Percentiles rank a stretch among this genome's conserved stretches.
Evolutionary conservation across 2,329 filamentous ascomycete genomes (phyloP).

Genomic region (Acarospora socialis): DNA sequence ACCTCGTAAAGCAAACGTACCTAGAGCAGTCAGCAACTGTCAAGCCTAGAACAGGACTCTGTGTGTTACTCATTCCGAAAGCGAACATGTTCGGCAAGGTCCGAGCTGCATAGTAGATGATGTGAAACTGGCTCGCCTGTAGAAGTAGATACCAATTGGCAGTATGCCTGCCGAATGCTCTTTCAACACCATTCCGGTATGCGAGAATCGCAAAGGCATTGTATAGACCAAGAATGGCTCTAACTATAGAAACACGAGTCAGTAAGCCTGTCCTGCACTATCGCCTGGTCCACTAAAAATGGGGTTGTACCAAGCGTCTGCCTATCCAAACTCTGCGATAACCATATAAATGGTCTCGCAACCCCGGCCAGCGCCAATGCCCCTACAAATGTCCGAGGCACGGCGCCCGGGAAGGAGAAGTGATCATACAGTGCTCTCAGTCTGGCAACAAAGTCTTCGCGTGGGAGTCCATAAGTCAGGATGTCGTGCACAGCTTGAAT

Average conservation of each 20-base stretch:
- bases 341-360: conserved; percentile 49
- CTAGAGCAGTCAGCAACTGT: conserved; percentile 1
- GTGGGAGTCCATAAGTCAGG: conserved; percentile 59
- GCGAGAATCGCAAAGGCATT: conserved; percentile 57
- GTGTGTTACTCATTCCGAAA: conserved; percentile 68
- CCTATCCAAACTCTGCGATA: conserved; percentile 42
- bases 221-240: conserved; percentile 60
- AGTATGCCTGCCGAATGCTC: conserved; percentile 52
- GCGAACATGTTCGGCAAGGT: conserved; percentile 96
- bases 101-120: conserved; percentile 82
- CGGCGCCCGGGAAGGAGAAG: conserved; percentile 75
- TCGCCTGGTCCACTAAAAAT: background rate
- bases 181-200: conserved; percentile 49
- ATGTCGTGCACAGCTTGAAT: conserved; percentile 90
- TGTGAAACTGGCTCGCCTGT: conserved; percentile 75
- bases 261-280: background rate
- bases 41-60: conserved; percentile 25
- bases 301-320: conserved; percentile 39
- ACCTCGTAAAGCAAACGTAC: conserved; percentile 7
- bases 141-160: conserved; percentile 69
- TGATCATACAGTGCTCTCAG: conserved; percentile 67
- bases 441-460: conserved; percentile 34
- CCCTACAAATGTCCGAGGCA: conserved; percentile 82
- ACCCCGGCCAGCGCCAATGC: conserved; percentile 60
- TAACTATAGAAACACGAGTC: conserved; percentile 33